These are phyloP conservation scores for Leccinum boreale DNA, from an alignment of 768 basidiomycete genomes.

Conservation along the genomic window DNA sequence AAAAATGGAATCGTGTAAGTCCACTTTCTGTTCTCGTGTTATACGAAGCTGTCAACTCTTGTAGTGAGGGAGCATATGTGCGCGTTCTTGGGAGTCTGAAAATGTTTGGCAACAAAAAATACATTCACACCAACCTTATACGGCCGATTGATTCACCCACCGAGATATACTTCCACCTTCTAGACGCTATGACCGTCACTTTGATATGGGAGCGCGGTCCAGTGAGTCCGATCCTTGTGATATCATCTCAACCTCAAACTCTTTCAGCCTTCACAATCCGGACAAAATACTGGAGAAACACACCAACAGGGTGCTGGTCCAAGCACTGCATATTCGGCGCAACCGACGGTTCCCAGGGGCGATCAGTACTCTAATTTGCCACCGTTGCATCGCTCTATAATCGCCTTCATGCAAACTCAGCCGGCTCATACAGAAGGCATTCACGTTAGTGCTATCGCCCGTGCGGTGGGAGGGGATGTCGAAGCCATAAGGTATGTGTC, in stretches of 20 bases:
- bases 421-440: slow-evolving; percentile 60
- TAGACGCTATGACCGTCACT: slow-evolving; percentile 71
- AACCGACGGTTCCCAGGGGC: slow-evolving; percentile 29
- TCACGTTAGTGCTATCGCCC: slow-evolving; percentile 69
- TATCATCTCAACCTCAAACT: not conserved
- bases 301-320: slow-evolving; percentile 11
- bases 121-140: slow-evolving; percentile 77
- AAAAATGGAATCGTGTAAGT: slow-evolving; percentile 47
- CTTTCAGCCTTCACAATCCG: slow-evolving; percentile 33
- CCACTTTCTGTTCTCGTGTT: slow-evolving; percentile 1
- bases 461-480: slow-evolving; percentile 57
- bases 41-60: not conserved
- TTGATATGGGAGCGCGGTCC: slow-evolving; percentile 65
- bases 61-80: slow-evolving; percentile 73
- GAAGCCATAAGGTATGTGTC: slow-evolving; percentile 55
- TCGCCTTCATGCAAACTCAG: slow-evolving; percentile 55
- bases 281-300: slow-evolving; percentile 18
- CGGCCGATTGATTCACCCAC: slow-evolving; percentile 64
- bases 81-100: slow-evolving; percentile 82
- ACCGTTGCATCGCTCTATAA: slow-evolving; percentile 57
- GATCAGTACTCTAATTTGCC: slow-evolving; percentile 58
- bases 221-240: slow-evolving; percentile 37
- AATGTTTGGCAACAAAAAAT: slow-evolving; percentile 74
- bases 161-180: slow-evolving; percentile 79
- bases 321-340: slow-evolving; percentile 44